These are phyloP conservation scores for Acer negundo DNA, from an alignment of 345 rosid genomes.

Conservation along the genomic window DNA sequence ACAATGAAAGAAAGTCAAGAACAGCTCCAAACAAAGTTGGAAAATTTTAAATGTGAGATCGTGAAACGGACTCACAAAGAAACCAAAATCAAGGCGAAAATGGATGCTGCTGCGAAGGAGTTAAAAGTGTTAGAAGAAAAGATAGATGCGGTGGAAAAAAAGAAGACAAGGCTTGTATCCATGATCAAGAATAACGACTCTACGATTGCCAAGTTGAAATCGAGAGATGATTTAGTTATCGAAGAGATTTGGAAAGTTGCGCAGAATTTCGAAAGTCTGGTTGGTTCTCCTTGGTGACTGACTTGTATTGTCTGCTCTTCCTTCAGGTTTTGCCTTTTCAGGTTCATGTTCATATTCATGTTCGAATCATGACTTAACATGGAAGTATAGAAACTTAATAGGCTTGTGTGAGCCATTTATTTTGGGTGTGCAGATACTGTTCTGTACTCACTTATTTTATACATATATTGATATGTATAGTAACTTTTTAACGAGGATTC, in stretches of 20 bases:
- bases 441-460: too few species aligned
- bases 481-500: too few species aligned
- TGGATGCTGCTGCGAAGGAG: slow-evolving; percentile 13
- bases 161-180: slow-evolving; percentile 5
- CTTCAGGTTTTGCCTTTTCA: too few species aligned
- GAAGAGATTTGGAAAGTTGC: not conserved
- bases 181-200: slow-evolving; percentile 14
- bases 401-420: too few species aligned
- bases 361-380: too few species aligned
- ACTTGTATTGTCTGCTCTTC: too few species aligned
- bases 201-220: slow-evolving; percentile 9
- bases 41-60: slow-evolving; percentile 14
- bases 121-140: slow-evolving; percentile 17
- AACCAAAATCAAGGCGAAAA: slow-evolving; percentile 15
- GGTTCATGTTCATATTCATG: too few species aligned
- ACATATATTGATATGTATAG: too few species aligned
- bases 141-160: not conserved
- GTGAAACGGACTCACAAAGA: slow-evolving; percentile 5
- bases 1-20: slow-evolving; percentile 29
- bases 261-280: not conserved
- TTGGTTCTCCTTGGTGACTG: not conserved
- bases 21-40: slow-evolving; percentile 16
- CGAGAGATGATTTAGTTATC: not conserved
- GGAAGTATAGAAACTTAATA: too few species aligned
- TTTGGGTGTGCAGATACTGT: too few species aligned